Conservation (phyloP, 1,284 basidiomycete species). For the Cutaneotrichosporon arboriforme region DNA sequence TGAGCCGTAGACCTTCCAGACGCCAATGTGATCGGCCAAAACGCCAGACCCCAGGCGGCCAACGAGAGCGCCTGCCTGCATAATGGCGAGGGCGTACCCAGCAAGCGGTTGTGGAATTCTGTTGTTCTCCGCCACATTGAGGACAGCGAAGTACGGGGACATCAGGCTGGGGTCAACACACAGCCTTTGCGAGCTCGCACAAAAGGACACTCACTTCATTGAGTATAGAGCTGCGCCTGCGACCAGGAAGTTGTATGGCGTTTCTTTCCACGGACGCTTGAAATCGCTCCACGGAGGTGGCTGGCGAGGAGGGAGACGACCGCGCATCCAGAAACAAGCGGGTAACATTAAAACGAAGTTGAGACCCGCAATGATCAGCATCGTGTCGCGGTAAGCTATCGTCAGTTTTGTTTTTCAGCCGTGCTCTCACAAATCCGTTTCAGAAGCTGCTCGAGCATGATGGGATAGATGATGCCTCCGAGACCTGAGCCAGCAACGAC, state of each 20-base stretch:
- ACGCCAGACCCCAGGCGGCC: constrained; percentile 11
- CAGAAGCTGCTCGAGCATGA: constrained; percentile 36
- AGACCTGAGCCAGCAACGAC: constrained; percentile 40
- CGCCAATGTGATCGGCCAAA: constrained; percentile 14
- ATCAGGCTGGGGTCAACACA: constrained; percentile 9
- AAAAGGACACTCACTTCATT: constrained; percentile 9
- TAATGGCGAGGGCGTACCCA: constrained; percentile 9
- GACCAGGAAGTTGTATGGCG: constrained; percentile 11
- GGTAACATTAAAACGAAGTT: constrained; percentile 24
- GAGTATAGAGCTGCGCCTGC: constrained; percentile 3
- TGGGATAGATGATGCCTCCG: constrained; percentile 44
- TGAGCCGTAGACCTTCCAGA: constrained; percentile 8
- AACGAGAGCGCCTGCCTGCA: constrained; percentile 5
- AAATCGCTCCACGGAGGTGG: constrained; percentile 15
- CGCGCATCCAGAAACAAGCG: constrained; percentile 20
- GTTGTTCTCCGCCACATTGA: constrained; percentile 10
- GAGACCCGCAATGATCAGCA: constrained; percentile 20
- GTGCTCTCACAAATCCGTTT: constrained; percentile 22
- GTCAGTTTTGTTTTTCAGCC: not conserved
- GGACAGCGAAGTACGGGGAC: constrained; percentile 9
- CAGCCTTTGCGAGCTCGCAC: too few species aligned
- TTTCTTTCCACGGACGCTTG: constrained; percentile 12
- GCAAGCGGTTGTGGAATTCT: not conserved
- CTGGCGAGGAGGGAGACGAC: constrained; percentile 19
- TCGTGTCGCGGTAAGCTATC: constrained; percentile 21